Evolutionary conservation across 768 basidiomycete species (phyloP), one percentile per base, ranked within the genome.

Genomic region (Galerina sulciceps): DNA sequence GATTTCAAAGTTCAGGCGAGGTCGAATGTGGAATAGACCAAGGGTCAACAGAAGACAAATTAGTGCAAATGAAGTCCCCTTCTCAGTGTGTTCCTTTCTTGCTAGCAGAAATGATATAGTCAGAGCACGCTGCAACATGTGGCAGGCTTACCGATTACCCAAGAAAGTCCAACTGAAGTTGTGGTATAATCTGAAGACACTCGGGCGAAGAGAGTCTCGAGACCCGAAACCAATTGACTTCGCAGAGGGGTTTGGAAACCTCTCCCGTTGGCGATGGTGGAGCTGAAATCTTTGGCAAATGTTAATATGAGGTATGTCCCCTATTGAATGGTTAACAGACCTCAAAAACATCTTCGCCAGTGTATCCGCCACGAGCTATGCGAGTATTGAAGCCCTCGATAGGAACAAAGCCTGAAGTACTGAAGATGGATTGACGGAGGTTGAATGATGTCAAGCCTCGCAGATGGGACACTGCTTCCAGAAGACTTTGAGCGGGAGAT

Each of bases 321-420:
- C 4, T 22, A 31, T 41, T 37, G 35, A 26, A 35, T 15, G 43
- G 13, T 42, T 20, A 46, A 47, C 45, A 23, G 61, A 88, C 94
- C 82, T 99, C 97, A 64, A 99, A 99, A 0, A 96, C 97, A 73
- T 99, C 97, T 75, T 99, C 97, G 10, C 97, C 97, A 0, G 97
- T 99, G 75, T 99, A 99, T 4, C 97, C 97, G 23, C 94, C 93
- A 14, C 97, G 87, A 8, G 94, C 91, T 31, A 99, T 85, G 69
- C 98, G 94, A 35, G 93, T 82, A 68, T 87, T 88, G 64, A 87
- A 85, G 4, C 87, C 89, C 58, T 89, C 88, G 41, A 97, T 81
- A 0, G 90, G 85, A 10, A 93, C 82, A 69, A 86, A 94, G 0
- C 90, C 89, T 17, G 91, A 89, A 60, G 85, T 88, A 37, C 95